A percentile compares a stretch with the other conserved stretches of the same genome.
Evolutionary conservation across 2,329 filamentous ascomycete species (phyloP).

Genomic region (Lecanoromycetidae sp.): DNA sequence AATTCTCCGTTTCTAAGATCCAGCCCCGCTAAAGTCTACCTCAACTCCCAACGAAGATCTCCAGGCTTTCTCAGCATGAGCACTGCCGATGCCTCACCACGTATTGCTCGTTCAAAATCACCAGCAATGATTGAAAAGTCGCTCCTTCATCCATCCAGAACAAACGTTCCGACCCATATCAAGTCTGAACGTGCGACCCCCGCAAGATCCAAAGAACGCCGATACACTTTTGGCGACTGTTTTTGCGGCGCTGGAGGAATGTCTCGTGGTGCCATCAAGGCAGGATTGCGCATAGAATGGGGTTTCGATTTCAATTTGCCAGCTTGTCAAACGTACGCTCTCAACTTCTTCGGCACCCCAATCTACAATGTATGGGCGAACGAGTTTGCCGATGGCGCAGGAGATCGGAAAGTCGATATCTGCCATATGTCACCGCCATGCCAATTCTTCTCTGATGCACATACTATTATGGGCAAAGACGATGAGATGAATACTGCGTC

Average conservation of each 20-base stretch:
- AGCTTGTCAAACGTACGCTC: conserved; percentile 48
- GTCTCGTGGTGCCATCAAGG: conserved; percentile 48
- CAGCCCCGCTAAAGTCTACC: too few species aligned
- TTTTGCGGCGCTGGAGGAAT: conserved; percentile 65
- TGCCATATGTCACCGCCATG: conserved; percentile 68
- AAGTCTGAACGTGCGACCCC: not conserved
- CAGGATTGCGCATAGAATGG: conserved; percentile 48
- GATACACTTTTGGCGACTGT: conserved; percentile 57
- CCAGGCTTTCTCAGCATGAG: not conserved
- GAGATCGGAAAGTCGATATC: conserved; percentile 45
- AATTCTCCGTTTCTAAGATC: not conserved
- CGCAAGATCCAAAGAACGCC: conserved; percentile 16
- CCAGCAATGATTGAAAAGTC: too few species aligned
- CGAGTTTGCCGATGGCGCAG: conserved; percentile 24
- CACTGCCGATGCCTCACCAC: too few species aligned
- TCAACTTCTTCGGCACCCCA: conserved; percentile 33
- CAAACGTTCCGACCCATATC: not conserved
- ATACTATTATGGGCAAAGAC: conserved; percentile 47
- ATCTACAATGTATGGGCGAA: conserved; percentile 37
- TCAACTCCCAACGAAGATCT: not conserved
- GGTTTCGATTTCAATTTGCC: conserved; percentile 52
- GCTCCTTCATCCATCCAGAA: not conserved
- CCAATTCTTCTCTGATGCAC: conserved; percentile 60
- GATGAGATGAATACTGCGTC: conserved; percentile 57
- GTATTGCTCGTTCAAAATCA: too few species aligned